Evolutionary conservation across 2,329 filamentous ascomycete genomes (phyloP).

Genomic region (Teratosphaeria viscida): DNA sequence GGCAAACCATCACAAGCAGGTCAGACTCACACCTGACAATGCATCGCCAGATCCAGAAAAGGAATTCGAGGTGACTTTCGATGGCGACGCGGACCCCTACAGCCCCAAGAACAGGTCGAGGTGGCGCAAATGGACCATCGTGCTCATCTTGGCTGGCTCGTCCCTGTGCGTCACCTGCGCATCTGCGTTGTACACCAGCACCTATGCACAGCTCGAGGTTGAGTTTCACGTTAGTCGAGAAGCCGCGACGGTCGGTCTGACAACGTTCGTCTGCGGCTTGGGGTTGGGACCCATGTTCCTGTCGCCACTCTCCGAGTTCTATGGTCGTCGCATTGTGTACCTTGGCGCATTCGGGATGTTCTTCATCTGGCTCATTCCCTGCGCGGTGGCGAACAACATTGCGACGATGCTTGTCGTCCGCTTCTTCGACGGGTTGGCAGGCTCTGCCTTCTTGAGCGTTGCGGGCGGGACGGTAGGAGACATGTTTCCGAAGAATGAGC

Average conservation of each 20-base stretch:
- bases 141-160: conserved; percentile 60
- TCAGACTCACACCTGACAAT: background rate
- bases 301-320: conserved; percentile 56
- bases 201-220: conserved; percentile 63
- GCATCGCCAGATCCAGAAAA: conserved; percentile 22
- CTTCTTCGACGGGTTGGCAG: conserved; percentile 66
- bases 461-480: conserved; percentile 81
- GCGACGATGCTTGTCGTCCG: conserved; percentile 58
- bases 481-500: conserved; percentile 56
- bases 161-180: conserved; percentile 78
- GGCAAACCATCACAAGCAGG: conserved; percentile 1
- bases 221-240: conserved; percentile 64
- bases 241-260: conserved; percentile 70
- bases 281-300: conserved; percentile 48
- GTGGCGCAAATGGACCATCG: conserved; percentile 67
- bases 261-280: conserved; percentile 71
- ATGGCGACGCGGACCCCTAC: conserved; percentile 60
- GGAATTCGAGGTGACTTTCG: conserved; percentile 62
- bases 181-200: conserved; percentile 74
- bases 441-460: conserved; percentile 53
- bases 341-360: conserved; percentile 55
- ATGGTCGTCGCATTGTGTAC: conserved; percentile 56
- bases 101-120: conserved; percentile 61
- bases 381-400: conserved; percentile 56
- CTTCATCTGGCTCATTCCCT: conserved; percentile 57